A percentile compares a stretch with the other conserved stretches of the same genome.
These are phyloP conservation scores for Kluyveromyces siamensis DNA, from an alignment of 805 yeast genomes.

Conservation along the genomic window DNA sequence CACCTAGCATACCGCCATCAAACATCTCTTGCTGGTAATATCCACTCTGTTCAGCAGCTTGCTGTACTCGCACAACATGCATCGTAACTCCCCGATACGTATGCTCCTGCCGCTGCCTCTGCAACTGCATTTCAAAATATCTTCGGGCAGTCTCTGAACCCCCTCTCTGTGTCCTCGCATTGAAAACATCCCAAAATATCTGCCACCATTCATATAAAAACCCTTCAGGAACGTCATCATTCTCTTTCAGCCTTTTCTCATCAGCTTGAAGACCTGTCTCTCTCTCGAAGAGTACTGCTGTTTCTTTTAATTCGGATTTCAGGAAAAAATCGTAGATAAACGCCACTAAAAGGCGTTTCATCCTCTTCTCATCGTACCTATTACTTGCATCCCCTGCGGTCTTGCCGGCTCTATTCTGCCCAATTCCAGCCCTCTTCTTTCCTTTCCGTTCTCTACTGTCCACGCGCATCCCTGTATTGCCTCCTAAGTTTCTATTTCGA, in stretches of 20 bases:
- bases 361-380: constrained; percentile 9
- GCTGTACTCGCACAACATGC: constrained; percentile 39
- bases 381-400: not conserved
- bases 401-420: not conserved
- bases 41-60: constrained; percentile 31
- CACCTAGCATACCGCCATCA: constrained; percentile 7
- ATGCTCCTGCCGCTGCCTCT: constrained; percentile 53
- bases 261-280: constrained; percentile 55
- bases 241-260: constrained; percentile 19
- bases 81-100: constrained; percentile 36
- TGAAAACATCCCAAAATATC: constrained; percentile 88
- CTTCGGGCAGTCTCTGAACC: constrained; percentile 58
- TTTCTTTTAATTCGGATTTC: constrained; percentile 60
- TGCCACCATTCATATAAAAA: constrained; percentile 94
- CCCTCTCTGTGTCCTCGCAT: constrained; percentile 64
- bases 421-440: not conserved
- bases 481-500: not conserved
- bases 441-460: not conserved
- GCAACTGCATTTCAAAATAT: constrained; percentile 54
- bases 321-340: constrained; percentile 79
- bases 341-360: constrained; percentile 59
- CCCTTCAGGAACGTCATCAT: constrained; percentile 73
- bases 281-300: constrained; percentile 64
- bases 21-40: constrained; percentile 29
- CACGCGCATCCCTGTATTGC: too few relatives aligned